A percentile compares a stretch with the other conserved stretches of the same genome.
Evolutionary conservation across 2,329 filamentous ascomycete species (phyloP).

Genomic region (Ceratocystis alfenasii): DNA sequence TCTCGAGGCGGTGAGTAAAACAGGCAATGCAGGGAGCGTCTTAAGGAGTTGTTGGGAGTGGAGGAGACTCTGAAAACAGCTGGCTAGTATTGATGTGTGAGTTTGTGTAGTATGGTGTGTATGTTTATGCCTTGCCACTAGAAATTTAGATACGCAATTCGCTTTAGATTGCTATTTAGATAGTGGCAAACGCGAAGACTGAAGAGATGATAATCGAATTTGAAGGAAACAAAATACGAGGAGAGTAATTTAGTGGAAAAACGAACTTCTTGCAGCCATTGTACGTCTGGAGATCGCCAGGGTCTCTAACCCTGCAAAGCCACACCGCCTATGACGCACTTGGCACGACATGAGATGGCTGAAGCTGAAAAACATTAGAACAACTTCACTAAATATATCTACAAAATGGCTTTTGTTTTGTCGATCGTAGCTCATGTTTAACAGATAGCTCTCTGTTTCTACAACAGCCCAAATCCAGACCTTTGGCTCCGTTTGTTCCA

Average conservation of each 20-base stretch:
- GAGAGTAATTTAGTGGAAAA: too few relatives aligned
- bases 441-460: too few relatives aligned
- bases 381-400: too few relatives aligned
- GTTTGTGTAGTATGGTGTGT: neutral
- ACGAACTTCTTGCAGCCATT: too few relatives aligned
- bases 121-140: neutral
- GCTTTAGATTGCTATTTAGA: neutral
- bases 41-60: neutral
- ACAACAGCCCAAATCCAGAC: too few relatives aligned
- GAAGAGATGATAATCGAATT: neutral
- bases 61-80: neutral
- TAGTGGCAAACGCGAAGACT: neutral
- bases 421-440: too few relatives aligned
- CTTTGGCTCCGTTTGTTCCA: too few relatives aligned
- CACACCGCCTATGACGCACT: neutral
- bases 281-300: too few relatives aligned
- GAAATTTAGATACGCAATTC: neutral
- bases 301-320: neutral
- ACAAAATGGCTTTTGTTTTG: too few relatives aligned
- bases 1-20: neutral
- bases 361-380: too few relatives aligned
- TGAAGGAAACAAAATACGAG: too few relatives aligned
- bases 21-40: neutral
- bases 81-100: neutral
- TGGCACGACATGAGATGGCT: too few relatives aligned